A percentile compares a stretch with the other conserved stretches of the same genome.
Conservation (phyloP, 306 rosid genomes). For the Lotus japonicus region DNA sequence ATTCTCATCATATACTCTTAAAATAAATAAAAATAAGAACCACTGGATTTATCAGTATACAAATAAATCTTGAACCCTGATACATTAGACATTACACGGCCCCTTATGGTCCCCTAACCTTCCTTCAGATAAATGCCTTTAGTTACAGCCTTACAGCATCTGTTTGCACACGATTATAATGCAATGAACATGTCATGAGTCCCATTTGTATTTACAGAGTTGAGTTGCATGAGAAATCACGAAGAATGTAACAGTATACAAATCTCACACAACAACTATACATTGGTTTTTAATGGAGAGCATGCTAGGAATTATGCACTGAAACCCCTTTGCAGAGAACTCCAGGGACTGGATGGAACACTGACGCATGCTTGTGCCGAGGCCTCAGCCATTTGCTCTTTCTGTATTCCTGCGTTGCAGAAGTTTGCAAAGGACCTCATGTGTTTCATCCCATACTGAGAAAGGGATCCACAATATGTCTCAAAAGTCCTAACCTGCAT, state of each 20-base stretch:
- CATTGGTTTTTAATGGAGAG: neutral
- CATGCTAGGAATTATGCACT: slow-evolving; percentile 40
- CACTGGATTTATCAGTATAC: too few relatives aligned
- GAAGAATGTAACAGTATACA: neutral
- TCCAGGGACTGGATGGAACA: slow-evolving; percentile 62
- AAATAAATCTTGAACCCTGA: neutral
- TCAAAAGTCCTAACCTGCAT: slow-evolving; percentile 82
- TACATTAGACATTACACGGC: neutral
- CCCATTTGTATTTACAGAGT: slow-evolving; percentile 32
- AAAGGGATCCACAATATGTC: slow-evolving; percentile 76
- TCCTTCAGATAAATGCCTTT: neutral
- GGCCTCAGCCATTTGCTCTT: slow-evolving; percentile 71
- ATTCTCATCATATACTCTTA: too few relatives aligned
- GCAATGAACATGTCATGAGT: neutral
- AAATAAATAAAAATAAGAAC: neutral
- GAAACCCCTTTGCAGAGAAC: slow-evolving; percentile 70
- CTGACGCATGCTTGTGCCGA: slow-evolving; percentile 70
- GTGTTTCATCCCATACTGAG: slow-evolving; percentile 93
- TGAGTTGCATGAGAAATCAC: neutral
- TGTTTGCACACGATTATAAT: slow-evolving; percentile 10
- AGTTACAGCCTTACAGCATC: slow-evolving; percentile 6
- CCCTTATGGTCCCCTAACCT: neutral
- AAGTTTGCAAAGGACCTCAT: slow-evolving; percentile 87
- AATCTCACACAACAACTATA: neutral
- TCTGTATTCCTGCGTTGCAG: slow-evolving; percentile 67